Evolutionary conservation across 192 early-diverging fungal genomes (phyloP), one percentile per base, ranked within the genome.

Genomic region (Hyaloraphidium curvatum): DNA sequence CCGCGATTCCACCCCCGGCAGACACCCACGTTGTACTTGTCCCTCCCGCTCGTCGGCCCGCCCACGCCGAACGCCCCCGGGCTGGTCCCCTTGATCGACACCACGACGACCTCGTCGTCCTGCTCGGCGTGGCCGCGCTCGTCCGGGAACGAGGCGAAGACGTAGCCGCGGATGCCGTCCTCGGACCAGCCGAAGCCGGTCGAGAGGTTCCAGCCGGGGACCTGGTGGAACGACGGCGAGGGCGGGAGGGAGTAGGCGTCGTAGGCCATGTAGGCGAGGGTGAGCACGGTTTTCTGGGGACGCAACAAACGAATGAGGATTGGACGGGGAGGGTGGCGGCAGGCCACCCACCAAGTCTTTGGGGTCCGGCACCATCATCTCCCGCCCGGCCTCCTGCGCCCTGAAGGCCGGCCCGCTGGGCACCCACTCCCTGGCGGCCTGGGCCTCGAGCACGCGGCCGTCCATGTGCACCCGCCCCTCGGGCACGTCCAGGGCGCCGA

Each of bases 21-120:
- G 23, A 31, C 19, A 52, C 19, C 23, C 60, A 75, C 75, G 66
- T 88, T 88, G 39, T 67, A 66, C 61, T 83, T 86, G 67, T 88
- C 85, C 22, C 73, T 72, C 2, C 70, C 66, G 3, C 75, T 72
- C 2, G 85, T 87, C 5, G 78, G 74, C 0, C 80, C 79, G n/a
- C 69, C 77, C 23, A 75, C 77, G 55, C 75, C 72, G 53, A 80
- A 75, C 30, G 82, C 65, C 16, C 67, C 69, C 30, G 75, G 76
- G 31, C 70, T 81, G 28, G 86, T 84, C 28, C 93, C 93, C 64
- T 97, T 97, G 52, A 95, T 67, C 17, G 81, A 75, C 52, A 97
- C 73, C 50, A 93, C 75, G 31, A 92, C 61, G 0, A 80, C 70
- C 1, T 71, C 70, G 51, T 84, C 75, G 30, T 68, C 50, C 1